Percentiles rank a stretch among this genome's conserved stretches.
Evolutionary conservation across 352 stramenopile genomes (phyloP).

Genomic region (Phytophthora colocasiae): DNA sequence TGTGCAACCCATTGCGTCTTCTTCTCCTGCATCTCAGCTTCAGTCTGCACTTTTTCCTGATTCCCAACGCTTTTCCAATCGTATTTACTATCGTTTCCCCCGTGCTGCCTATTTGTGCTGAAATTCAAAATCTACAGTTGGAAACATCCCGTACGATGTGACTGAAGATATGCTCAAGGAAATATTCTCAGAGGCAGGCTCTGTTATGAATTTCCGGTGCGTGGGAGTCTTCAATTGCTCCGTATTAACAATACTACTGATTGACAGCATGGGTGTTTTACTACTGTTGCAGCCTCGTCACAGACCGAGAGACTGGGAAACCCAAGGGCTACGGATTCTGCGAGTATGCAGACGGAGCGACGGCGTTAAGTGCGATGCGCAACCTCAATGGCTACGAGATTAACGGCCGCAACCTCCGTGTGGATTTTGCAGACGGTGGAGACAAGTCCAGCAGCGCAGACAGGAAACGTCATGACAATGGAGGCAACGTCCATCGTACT

Average conservation of each 20-base stretch:
- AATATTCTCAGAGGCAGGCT: conserved; percentile 86
- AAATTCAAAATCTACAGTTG: conserved; percentile 55
- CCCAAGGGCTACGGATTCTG: conserved; percentile 90
- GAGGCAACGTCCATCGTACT: conserved; percentile 23
- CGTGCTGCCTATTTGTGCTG: conserved; percentile 10
- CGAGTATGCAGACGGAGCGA: conserved; percentile 87
- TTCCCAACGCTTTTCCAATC: neutral
- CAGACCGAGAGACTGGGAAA: conserved; percentile 84
- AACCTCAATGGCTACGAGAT: conserved; percentile 89
- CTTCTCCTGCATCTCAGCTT: conserved; percentile 8
- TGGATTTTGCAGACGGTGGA: conserved; percentile 84
- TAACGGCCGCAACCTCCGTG: conserved; percentile 83
- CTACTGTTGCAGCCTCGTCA: conserved; percentile 64
- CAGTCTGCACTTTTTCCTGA: neutral
- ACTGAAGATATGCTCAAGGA: conserved; percentile 89
- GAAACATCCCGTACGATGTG: conserved; percentile 91
- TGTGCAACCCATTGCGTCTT: conserved; percentile 4
- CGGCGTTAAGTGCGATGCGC: conserved; percentile 82
- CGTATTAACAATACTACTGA: too few species aligned
- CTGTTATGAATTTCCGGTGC: conserved; percentile 87
- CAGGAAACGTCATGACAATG: conserved; percentile 38
- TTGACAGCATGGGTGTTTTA: conserved; percentile 12
- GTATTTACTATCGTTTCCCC: conserved; percentile 15
- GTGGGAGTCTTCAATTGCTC: neutral
- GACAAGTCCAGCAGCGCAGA: conserved; percentile 56